phyloP scores from a whole-genome alignment of 148 eudicot species.

The Diospyros lotus region DNA sequence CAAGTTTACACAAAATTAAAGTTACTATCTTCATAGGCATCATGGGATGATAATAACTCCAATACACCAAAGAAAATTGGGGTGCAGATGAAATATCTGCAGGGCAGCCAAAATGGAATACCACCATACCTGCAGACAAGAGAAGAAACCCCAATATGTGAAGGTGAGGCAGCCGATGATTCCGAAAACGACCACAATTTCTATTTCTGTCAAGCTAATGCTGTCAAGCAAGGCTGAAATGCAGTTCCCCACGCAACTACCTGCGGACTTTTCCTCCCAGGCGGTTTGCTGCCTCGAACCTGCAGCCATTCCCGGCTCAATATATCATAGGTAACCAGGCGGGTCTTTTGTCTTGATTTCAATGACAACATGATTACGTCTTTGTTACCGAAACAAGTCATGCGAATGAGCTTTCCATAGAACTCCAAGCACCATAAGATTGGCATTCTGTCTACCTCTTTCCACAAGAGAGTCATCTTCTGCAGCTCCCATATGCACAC shows the following conservation, averaged over 20 bases:
- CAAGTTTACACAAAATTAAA: background rate
- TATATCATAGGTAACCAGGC: slow-evolving; percentile 69
- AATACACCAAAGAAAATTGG: background rate
- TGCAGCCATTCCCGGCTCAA: slow-evolving; percentile 65
- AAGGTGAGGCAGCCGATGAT: background rate
- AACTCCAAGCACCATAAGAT: slow-evolving; percentile 97
- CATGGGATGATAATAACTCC: background rate
- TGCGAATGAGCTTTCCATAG: slow-evolving; percentile 87
- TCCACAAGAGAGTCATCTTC: slow-evolving; percentile 96
- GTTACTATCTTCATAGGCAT: background rate
- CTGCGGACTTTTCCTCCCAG: slow-evolving; percentile 72
- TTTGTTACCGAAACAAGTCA: slow-evolving; percentile 94
- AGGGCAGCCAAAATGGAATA: background rate
- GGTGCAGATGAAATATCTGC: slow-evolving; percentile 1
- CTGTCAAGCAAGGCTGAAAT: slow-evolving; percentile 75
- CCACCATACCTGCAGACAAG: background rate
- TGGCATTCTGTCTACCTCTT: slow-evolving; percentile 99
- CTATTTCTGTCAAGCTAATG: slow-evolving; percentile 36
- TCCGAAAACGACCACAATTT: background rate
- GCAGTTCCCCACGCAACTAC: slow-evolving; percentile 70
- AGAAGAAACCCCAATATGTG: no score
- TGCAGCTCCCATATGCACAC: slow-evolving; percentile 99
- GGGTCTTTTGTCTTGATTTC: slow-evolving; percentile 73
- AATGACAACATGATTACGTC: slow-evolving; percentile 86
- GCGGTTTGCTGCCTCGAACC: slow-evolving; percentile 60